phyloP scores from a whole-genome alignment of 2,329 filamentous ascomycete genomes.

The Trichothecium roseum region DNA sequence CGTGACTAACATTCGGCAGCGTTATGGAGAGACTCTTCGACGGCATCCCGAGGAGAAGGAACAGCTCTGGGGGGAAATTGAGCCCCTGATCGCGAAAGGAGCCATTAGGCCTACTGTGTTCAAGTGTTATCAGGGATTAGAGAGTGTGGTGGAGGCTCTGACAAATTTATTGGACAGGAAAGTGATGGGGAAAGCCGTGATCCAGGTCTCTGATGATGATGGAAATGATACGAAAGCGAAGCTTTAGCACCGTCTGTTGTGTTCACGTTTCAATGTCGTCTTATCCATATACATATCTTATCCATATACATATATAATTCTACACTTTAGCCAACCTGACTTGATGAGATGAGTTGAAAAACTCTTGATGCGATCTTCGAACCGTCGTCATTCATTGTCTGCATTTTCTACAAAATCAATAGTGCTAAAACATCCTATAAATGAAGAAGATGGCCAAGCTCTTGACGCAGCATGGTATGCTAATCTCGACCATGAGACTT shows the following conservation, averaged over 20 bases:
- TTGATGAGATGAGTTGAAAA: not conserved
- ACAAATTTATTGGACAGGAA: conserved; percentile 37
- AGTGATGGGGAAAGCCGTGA: conserved; percentile 45
- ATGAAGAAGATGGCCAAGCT: no score
- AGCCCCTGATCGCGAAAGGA: conserved; percentile 32
- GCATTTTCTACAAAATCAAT: no score
- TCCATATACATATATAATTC: no score
- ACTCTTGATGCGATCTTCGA: no score
- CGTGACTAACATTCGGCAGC: conserved; percentile 16
- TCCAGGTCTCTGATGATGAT: conserved; percentile 24
- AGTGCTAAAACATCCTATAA: no score
- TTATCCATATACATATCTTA: no score
- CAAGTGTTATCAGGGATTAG: conserved; percentile 37
- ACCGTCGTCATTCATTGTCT: no score
- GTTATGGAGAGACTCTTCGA: conserved; percentile 46
- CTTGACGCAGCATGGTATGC: no score
- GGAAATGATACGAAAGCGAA: conserved; percentile 6
- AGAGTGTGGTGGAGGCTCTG: conserved; percentile 37
- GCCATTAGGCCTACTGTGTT: conserved; percentile 41
- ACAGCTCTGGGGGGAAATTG: conserved; percentile 40
- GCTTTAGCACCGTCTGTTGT: conserved; percentile 2
- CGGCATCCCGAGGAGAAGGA: conserved; percentile 34
- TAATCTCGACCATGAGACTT: no score
- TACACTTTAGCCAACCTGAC: no score
- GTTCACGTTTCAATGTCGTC: no score